Evolutionary conservation across 495 filamentous ascomycete species (phyloP).

Genomic region (Cercophora samala): DNA sequence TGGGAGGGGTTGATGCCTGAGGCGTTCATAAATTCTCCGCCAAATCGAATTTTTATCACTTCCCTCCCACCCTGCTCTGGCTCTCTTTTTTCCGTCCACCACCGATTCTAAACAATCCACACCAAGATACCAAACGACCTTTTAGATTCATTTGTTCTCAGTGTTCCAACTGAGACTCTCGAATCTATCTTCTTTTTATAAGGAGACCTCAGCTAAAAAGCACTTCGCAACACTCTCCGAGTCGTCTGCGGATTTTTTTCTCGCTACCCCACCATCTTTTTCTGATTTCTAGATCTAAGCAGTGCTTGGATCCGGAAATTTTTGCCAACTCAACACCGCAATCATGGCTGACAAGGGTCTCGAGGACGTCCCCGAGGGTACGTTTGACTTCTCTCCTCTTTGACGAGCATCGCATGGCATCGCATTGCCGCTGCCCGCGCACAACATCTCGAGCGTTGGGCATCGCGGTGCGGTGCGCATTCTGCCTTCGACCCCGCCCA

Average conservation of each 20-base stretch:
- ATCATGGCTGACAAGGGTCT: constrained; percentile 99
- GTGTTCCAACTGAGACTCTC: constrained; percentile 34
- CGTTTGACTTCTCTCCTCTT: constrained; percentile 32
- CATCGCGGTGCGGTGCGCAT: not conserved
- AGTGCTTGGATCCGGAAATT: constrained; percentile 68
- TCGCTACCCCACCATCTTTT: constrained; percentile 45
- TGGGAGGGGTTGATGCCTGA: constrained; percentile 32
- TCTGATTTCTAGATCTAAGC: constrained; percentile 55
- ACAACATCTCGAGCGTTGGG: constrained; percentile 1
- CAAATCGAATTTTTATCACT: constrained; percentile 33
- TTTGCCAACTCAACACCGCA: constrained; percentile 55
- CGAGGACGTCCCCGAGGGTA: constrained; percentile 91
- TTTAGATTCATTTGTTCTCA: constrained; percentile 47
- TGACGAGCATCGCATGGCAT: not conserved
- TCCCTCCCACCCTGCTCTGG: constrained; percentile 13
- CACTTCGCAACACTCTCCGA: constrained; percentile 34
- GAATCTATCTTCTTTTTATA: constrained; percentile 42
- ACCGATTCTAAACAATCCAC: constrained; percentile 22
- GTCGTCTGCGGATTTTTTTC: constrained; percentile 42
- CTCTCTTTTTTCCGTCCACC: constrained; percentile 34
- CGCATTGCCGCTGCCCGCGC: constrained; percentile 2
- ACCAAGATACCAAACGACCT: constrained; percentile 31
- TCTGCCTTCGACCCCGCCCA: not conserved
- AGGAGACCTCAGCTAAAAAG: constrained; percentile 39
- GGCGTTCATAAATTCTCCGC: constrained; percentile 30